Evolutionary conservation across 2,329 filamentous ascomycete genomes (phyloP).

Genomic region (Stagonosporopsis tanaceti): DNA sequence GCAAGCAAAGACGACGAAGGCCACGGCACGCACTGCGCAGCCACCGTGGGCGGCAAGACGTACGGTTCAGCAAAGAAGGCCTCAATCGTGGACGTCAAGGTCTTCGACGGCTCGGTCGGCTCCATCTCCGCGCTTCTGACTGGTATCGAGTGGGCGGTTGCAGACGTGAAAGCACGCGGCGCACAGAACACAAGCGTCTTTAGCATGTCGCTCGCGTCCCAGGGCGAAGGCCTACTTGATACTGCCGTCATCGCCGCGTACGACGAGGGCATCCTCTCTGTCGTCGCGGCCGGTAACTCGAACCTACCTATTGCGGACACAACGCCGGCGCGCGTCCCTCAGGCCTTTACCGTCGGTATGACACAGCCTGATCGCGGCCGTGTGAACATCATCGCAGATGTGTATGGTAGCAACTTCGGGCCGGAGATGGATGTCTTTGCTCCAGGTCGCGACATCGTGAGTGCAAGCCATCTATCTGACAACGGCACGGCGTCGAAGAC

Average conservation of each 20-base stretch:
- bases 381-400: background rate
- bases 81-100: constrained; percentile 30
- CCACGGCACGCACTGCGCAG: constrained; percentile 27
- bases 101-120: constrained; percentile 19
- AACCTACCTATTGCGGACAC: constrained; percentile 32
- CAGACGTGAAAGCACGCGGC: constrained; percentile 18
- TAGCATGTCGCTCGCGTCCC: background rate
- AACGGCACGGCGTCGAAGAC: constrained; percentile 57
- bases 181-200: background rate
- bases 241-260: constrained; percentile 39
- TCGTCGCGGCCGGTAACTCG: constrained; percentile 47
- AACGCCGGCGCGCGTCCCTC: constrained; percentile 41
- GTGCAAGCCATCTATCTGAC: constrained; percentile 51
- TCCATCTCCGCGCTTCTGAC: constrained; percentile 12
- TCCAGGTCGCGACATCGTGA: constrained; percentile 50
- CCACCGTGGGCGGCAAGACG: constrained; percentile 18
- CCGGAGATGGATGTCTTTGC: constrained; percentile 45
- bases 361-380: constrained; percentile 40
- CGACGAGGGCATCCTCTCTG: constrained; percentile 42
- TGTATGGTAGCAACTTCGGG: constrained; percentile 37
- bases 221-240: background rate
- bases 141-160: constrained; percentile 28
- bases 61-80: constrained; percentile 21
- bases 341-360: constrained; percentile 48
- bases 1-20: background rate